Percentiles rank a stretch among this genome's conserved stretches.
Evolutionary conservation across 2,329 filamentous ascomycete genomes (phyloP).

Genomic region (Neofusicoccum laricinum): DNA sequence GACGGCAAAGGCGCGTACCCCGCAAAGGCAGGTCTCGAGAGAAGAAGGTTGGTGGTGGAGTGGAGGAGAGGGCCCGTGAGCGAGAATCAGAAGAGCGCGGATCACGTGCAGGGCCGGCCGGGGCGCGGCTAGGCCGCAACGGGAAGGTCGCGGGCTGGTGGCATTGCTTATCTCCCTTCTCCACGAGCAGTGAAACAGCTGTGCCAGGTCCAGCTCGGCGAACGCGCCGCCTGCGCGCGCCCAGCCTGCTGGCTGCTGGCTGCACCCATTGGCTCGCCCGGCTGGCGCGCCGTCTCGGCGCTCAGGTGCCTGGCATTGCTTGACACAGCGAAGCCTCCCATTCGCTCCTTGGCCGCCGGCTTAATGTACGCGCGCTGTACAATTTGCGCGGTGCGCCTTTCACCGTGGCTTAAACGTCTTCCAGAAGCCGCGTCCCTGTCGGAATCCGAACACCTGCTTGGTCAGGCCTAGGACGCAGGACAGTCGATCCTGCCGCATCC

Average conservation of each 20-base stretch:
- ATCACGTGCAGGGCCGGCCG: not conserved
- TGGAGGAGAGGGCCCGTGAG: not conserved
- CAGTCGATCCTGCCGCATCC: not conserved
- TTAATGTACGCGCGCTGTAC: not conserved
- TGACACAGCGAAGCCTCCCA: not conserved
- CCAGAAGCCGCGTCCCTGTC: constrained; percentile 1
- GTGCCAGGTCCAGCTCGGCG: not conserved
- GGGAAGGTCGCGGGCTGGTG: not conserved
- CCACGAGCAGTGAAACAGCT: not conserved
- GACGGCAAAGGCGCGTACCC: not conserved
- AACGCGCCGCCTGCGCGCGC: not conserved
- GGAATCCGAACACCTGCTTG: constrained; percentile 8
- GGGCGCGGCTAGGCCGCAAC: not conserved
- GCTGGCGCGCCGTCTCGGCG: constrained; percentile 17
- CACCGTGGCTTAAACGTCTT: not conserved
- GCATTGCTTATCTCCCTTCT: not conserved
- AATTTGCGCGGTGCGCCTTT: not conserved
- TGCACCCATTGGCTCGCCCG: constrained; percentile 21
- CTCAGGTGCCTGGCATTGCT: constrained; percentile 20
- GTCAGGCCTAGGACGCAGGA: not conserved
- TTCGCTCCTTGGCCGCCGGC: constrained; percentile 1
- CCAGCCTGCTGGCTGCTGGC: not conserved
- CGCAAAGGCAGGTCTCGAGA: constrained; percentile 3
- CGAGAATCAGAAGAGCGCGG: not conserved
- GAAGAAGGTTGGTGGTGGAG: not conserved